Conservation (phyloP, 1,284 basidiomycete genomes). For the Heterobasidion parviporum region DNA sequence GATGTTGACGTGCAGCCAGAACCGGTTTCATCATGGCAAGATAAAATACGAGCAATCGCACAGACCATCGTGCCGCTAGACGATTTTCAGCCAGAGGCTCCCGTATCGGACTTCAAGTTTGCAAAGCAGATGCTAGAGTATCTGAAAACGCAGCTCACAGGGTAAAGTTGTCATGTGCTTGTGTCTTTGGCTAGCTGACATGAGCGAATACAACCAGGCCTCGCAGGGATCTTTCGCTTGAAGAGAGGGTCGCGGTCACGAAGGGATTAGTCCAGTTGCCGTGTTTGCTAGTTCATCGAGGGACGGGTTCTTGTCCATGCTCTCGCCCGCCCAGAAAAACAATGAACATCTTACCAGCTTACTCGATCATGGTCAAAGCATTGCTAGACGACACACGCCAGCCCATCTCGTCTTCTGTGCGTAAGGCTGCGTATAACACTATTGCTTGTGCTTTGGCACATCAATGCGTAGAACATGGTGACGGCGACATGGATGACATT, state of each 20-base stretch:
- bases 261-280: conserved; percentile 8
- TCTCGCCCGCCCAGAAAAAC: conserved; percentile 11
- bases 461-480: conserved; percentile 26
- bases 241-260: background rate
- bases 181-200: background rate
- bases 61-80: background rate
- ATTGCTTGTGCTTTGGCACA: conserved; percentile 41
- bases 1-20: conserved; percentile 1
- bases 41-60: background rate
- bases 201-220: background rate
- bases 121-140: background rate
- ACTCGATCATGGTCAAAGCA: conserved; percentile 27
- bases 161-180: background rate
- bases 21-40: background rate
- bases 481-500: conserved; percentile 28
- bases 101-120: background rate
- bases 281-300: conserved; percentile 36
- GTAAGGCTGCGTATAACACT: conserved; percentile 23
- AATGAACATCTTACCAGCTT: conserved; percentile 29
- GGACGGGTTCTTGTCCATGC: conserved; percentile 21
- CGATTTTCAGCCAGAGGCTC: background rate
- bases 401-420: conserved; percentile 37
- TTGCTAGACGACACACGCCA: conserved; percentile 39
- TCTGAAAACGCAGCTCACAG: background rate
- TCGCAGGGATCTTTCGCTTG: background rate